Base-by-base conservation (phyloP, 805 yeast genomes). In the Trichomonascus vanleenenianus region DNA sequence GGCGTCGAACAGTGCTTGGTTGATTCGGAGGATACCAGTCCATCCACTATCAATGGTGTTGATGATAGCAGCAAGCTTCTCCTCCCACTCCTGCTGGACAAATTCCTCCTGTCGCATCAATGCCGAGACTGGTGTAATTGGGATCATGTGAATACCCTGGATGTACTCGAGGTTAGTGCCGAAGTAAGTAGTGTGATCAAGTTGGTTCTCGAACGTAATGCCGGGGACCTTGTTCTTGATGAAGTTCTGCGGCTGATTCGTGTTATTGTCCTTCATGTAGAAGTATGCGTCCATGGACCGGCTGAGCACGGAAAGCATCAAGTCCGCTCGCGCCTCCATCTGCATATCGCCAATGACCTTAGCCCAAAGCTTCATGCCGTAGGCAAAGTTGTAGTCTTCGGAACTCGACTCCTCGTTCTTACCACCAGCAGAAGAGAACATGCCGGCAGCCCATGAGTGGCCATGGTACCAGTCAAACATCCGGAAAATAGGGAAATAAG, bases 61-160 rank as follows among this genome's bases (percentile, higher is more conserved):
- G n/a, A 72, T 66, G 6, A 79, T 64, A 2, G 63, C 42, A 2
- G 66, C 63, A 25, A 83, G 60, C 55, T 70, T 68, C 39, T 68
- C 70, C 14, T 69, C 62, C 91, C 91, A 83, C 62, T 82, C 82
- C 57, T 76, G 68, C 42, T 58, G 47, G 8, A 73, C 77, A 59
- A 75, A 78, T 4, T 58, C 56, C 3, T 78, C 68, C 14, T 65
- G 58, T 53, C 89, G 68, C 32, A 80, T 70, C 45, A 67, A 71
- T 1, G 79, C 71, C 14, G 83, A 75, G 12, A 73, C 72, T 2
- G 85, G 83, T 0, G 85, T 81, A 38, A 79, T 66, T 22, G 91
- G 91, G 37, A 84, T 61, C 89, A 83, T 84, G 56, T 84, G 88
- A 48, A 83, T 83, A 8, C 93, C 93, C 57, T 83, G 88, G 42